Evolutionary conservation across 176 grass and related monocot genomes (phyloP), one percentile per base, ranked within the genome.

Genomic region (Eragrostis curvula): DNA sequence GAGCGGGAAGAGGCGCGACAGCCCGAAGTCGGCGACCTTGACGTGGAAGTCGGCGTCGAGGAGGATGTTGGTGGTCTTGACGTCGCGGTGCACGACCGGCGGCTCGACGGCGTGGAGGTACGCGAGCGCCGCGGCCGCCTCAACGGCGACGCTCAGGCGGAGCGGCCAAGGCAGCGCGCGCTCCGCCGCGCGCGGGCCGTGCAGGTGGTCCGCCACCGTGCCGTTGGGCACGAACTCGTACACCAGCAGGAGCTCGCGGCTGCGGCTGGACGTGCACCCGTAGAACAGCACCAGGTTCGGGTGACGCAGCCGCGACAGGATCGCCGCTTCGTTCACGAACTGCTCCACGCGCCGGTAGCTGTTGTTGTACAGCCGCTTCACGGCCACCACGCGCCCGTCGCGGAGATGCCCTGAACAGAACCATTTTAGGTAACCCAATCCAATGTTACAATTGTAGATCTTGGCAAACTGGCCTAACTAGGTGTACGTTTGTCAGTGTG

Each of bases 11-110:
- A 97, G 86, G 2, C 94, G 86, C 15, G 90, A 97, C 24, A 97
- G 88, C 0, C 94, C 94, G 39, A 97, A 97, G 86, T 97, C 94
- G 15, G 87, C 94, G 8, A 97, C 94, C 87, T 97, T 97, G 14
- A 91, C 89, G 76, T 89, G 94, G 83, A 85, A 97, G 57, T 27
- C 40, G 46, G 20, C 73, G 70, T 97, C 94, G 14, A 97, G 83
- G 41, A 97, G 94, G 41, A 97, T 97, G 81, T 97, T 97, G 80
- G 14, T 72, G 17, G 94, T 90, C 84, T 97, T 97, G 6, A 97
- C 75, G 36, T 97, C 94, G 5, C 94, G 91, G 82, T 97, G 94
- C 49, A 97, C 80, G 68, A 97, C 61, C 9, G 77, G 91, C 7
- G 89, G 94, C 17, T 94, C 89, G 16, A 94, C 60, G 20, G 94